Conservation (phyloP, 768 basidiomycete genomes). For the Rhodotorula paludigena region DNA sequence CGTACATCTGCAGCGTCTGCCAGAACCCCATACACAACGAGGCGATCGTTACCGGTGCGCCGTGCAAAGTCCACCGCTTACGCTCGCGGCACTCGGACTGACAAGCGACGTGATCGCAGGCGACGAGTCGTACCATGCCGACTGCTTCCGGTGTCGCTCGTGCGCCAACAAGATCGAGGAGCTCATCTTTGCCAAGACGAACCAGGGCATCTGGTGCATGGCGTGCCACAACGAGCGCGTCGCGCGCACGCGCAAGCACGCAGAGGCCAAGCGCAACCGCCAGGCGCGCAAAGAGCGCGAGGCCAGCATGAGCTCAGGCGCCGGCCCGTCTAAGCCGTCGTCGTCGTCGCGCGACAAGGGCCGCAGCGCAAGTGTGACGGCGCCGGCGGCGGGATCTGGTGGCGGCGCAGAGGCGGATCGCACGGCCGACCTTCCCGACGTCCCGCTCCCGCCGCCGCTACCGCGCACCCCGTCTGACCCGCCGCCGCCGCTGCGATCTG, state of each 20-base stretch:
- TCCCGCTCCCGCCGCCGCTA: too few species aligned
- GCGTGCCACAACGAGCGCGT: slow-evolving; percentile 96
- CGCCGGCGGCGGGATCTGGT: too few species aligned
- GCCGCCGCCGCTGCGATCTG: too few species aligned
- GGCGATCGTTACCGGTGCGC: slow-evolving; percentile 84
- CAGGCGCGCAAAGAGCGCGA: slow-evolving; percentile 29
- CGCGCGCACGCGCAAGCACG: slow-evolving; percentile 81
- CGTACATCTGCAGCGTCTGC: slow-evolving; percentile 93
- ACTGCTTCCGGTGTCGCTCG: slow-evolving; percentile 96
- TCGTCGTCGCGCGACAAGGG: too few species aligned
- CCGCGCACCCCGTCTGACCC: too few species aligned
- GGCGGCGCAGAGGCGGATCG: too few species aligned
- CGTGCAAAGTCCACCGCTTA: background rate
- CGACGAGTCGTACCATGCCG: slow-evolving; percentile 96
- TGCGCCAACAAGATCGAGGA: slow-evolving; percentile 94
- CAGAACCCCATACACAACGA: slow-evolving; percentile 91
- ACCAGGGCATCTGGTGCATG: slow-evolving; percentile 93
- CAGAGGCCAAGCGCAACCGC: slow-evolving; percentile 65
- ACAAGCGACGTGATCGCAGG: slow-evolving; percentile 44
- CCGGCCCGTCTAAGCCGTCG: too few species aligned
- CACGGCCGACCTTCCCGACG: too few species aligned
- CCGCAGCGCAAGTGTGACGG: too few species aligned
- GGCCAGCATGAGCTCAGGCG: background rate
- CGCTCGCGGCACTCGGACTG: background rate
- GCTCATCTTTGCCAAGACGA: slow-evolving; percentile 96